Base-by-base conservation (phyloP, 257 asterid species). In the Cordia subcordata region DNA sequence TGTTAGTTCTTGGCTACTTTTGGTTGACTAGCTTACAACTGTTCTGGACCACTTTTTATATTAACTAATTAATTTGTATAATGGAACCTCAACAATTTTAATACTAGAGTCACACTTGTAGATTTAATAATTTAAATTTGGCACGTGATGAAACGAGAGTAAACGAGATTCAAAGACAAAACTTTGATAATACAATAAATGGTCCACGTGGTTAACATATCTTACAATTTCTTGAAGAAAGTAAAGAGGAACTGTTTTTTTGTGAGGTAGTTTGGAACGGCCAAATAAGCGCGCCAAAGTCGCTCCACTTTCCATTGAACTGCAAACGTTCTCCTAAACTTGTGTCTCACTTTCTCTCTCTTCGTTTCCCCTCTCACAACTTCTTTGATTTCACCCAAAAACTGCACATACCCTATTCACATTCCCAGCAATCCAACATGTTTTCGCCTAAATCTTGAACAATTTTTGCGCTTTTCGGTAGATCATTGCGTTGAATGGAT, bases 271-370 rank as follows among this genome's bases (percentile, higher is more conserved):
- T 72, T 79, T 64, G 42, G 44, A 59, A 13, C 3, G 64, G 73
- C 72, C 78, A 78, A 77, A 73, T 62, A 75, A 84, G 83, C 85
- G 85, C 79, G 79, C 77, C 74, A 77, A 77, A 59, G 19, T 73
- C 79, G 82, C 58, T 51, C 39, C 47, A 65, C 60, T 44, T 13
- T 66, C 71, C 40, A 35, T 64, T 74, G 62, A 60, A 56, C 75
- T 64, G 75, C 79, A 55, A 55, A 69, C 68, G 61, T 72, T 70
- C 77, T 67, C 77, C 79, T 62, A 69, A 66, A 69, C 75, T 69
- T 65, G 10, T 68, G 69, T 66, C 8, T 54, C 65, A 55, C 53
- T 58, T 54, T 69, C 64, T 72, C 68, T 57, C 61, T 42, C 72
- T 44, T 53, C 73, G 18, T 9, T 62, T 58, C 55, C 55, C 52